Conservation (phyloP, 2,329 filamentous ascomycete species). For the Ophiostoma ulmi region DNA sequence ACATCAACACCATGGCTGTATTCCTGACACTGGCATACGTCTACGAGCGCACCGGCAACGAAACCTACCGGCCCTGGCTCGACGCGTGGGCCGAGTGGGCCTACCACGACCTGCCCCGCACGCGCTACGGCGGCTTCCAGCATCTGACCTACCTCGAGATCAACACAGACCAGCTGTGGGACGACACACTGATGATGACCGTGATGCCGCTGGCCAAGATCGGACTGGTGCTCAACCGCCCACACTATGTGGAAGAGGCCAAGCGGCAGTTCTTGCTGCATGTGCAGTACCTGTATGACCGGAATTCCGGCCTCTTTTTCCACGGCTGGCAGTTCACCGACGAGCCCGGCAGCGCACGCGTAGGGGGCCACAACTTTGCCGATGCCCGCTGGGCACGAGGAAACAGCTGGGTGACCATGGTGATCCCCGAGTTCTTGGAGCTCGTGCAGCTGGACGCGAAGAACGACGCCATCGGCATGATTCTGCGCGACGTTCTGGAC, state of each 20-base stretch:
- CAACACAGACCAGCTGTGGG: constrained; percentile 74
- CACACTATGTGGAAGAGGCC: constrained; percentile 70
- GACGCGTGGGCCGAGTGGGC: constrained; percentile 81
- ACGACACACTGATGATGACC: constrained; percentile 85
- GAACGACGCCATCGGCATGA: constrained; percentile 28
- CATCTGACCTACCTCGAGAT: constrained; percentile 67
- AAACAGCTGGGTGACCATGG: constrained; percentile 74
- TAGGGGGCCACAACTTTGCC: constrained; percentile 54
- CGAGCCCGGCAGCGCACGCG: neutral
- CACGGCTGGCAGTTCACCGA: constrained; percentile 69
- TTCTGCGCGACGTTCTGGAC: constrained; percentile 58
- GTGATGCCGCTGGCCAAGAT: constrained; percentile 77
- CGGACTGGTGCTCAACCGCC: constrained; percentile 62
- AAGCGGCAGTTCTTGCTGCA: constrained; percentile 73
- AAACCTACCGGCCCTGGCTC: constrained; percentile 68
- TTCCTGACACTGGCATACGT: constrained; percentile 71
- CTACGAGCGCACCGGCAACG: constrained; percentile 68
- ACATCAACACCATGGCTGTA: constrained; percentile 79
- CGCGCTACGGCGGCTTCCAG: constrained; percentile 67
- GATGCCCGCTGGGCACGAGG: constrained; percentile 54
- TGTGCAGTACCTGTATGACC: constrained; percentile 72
- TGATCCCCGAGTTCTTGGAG: constrained; percentile 76
- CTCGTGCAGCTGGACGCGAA: constrained; percentile 54
- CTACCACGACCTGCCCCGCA: constrained; percentile 68
- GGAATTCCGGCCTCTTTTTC: constrained; percentile 67